Base-by-base conservation (phyloP, 2,329 filamentous ascomycete species). In the Aureobasidium sp. region DNA sequence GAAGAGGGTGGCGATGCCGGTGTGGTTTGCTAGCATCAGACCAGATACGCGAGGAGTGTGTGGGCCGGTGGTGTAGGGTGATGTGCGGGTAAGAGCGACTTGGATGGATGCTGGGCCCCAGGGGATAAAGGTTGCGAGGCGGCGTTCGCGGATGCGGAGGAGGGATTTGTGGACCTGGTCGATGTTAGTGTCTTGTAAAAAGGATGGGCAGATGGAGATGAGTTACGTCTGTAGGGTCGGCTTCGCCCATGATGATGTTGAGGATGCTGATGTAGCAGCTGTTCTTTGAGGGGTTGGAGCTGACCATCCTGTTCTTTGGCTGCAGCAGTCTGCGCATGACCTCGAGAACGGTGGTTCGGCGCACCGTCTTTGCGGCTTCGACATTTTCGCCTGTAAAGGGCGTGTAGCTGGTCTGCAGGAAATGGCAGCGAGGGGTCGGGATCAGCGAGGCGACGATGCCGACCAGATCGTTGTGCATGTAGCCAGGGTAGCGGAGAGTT, bases 381-480 rank as follows among this genome's bases (percentile, higher is more conserved):
- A 99, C 89, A 70, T 94, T 94, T 72, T 96, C 90, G 63, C 91
- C 90, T 0, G 94, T 97, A 71, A 99, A 99, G 6, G 94, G 94
- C 0, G 94, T 99, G 78, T 99, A 99, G 45, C 93, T 90, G 5
- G 94, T 99, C 85, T 96, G 95, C 62, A 99, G 81, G 82, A 99
- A 99, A 77, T 99, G 95, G 72, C 92, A 96, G 67, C 94, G 87
- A 10, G 94, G 95, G 0, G 93, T 99, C 1, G 94, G 94, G 64
- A 99, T 97, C 43, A 99, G 82, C 21, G 91, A 95, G 25, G 95
- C 94, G 61, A 99, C 83, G 68, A 99, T 97, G 74, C 93, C 94
- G 70, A 96, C 92, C 17, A 99, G 86, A 71, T 99, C 94, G 74
- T 99, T 99, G 79, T 99, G 94, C 94, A 99, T 99, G 77, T 99